Evolutionary conservation across 305 asterid genomes (phyloP).

Genomic region (Salvia sclarea): DNA sequence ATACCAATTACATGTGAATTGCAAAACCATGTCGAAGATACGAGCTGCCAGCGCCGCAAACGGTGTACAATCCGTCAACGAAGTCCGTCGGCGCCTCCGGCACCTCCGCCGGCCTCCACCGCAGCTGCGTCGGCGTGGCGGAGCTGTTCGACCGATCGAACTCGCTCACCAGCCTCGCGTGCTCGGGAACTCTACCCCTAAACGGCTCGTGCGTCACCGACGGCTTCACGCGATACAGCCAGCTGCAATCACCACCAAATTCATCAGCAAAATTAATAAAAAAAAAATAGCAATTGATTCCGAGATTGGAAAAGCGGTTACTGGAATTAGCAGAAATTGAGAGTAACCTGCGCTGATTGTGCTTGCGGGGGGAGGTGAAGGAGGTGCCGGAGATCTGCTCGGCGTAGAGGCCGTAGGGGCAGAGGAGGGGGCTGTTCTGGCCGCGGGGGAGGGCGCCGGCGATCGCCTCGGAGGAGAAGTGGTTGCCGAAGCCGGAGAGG

Average conservation of each 20-base stretch:
- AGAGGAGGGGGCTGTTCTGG: conserved; percentile 83
- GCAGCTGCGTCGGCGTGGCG: conserved; percentile 87
- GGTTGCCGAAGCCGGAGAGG: conserved; percentile 80
- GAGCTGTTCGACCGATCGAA: conserved; percentile 73
- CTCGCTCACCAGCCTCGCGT: conserved; percentile 81
- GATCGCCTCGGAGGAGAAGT: conserved; percentile 82
- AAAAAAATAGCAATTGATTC: not conserved
- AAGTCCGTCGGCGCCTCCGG: conserved; percentile 76
- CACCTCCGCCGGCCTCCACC: conserved; percentile 84
- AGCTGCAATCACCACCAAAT: too few relatives aligned
- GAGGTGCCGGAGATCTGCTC: conserved; percentile 98
- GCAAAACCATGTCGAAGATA: conserved; percentile 95
- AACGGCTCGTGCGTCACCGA: conserved; percentile 98
- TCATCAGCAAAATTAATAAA: not conserved
- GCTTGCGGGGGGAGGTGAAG: conserved; percentile 93
- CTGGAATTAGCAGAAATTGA: not conserved
- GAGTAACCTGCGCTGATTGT: conserved; percentile 71
- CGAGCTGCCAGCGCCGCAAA: conserved; percentile 98
- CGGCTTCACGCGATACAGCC: conserved; percentile 91
- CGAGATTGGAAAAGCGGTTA: not conserved
- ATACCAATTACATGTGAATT: conserved; percentile 78
- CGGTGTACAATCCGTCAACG: conserved; percentile 80
- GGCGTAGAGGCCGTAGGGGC: conserved; percentile 93
- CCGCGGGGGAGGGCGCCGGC: conserved; percentile 76
- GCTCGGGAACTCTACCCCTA: conserved; percentile 66